phyloP scores from a whole-genome alignment of 225 moss, liverwort and hornwort species.

The Physcomitrellopsis africana region DNA sequence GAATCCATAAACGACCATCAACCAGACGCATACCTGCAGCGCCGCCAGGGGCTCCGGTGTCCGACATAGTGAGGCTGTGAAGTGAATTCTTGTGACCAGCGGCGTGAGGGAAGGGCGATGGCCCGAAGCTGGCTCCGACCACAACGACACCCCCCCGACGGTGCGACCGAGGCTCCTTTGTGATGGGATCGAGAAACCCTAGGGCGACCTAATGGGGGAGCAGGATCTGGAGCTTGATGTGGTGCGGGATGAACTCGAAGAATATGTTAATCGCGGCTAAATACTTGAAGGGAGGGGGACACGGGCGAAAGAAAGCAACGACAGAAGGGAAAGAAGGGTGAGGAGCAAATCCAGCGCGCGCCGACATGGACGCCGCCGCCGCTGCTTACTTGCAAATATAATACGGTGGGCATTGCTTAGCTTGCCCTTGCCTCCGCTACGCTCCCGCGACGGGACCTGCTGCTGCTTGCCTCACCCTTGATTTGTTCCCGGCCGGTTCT shows the following conservation, averaged over 20 bases:
- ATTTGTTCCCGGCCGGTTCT: no score
- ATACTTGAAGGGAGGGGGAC: neutral
- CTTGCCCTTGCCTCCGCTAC: neutral
- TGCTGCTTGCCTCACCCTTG: neutral
- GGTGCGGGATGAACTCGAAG: neutral
- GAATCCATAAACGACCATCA: neutral
- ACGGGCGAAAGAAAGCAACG: neutral
- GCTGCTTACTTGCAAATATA: neutral
- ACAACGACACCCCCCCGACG: neutral
- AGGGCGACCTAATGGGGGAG: slow-evolving; percentile 30
- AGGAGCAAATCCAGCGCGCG: neutral
- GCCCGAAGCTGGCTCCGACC: slow-evolving; percentile 41
- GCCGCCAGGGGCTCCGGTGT: slow-evolving; percentile 67
- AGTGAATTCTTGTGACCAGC: slow-evolving; percentile 45
- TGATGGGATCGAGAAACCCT: slow-evolving; percentile 25
- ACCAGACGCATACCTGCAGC: slow-evolving; percentile 46
- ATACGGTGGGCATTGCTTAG: neutral
- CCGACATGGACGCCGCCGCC: slow-evolving; percentile 22
- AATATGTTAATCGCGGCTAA: neutral
- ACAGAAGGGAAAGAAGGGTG: neutral
- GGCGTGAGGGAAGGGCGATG: slow-evolving; percentile 16
- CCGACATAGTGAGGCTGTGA: slow-evolving; percentile 76
- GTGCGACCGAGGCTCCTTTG: neutral
- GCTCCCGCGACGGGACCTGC: neutral
- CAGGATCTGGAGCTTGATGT: neutral